phyloP scores from a whole-genome alignment of 805 yeast genomes.

The Candida jianshihensis region DNA sequence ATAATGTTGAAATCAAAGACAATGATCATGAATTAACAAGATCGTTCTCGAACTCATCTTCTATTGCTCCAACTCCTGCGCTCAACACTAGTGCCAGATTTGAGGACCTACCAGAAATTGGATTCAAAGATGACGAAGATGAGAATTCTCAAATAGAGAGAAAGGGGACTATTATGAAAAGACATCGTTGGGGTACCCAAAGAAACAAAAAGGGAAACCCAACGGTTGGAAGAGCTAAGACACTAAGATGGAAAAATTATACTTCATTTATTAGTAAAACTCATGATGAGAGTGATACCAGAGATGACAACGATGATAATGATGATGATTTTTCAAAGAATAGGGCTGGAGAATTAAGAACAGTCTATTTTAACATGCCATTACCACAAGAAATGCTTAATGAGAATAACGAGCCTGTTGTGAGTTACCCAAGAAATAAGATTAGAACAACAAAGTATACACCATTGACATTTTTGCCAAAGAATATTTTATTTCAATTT shows the following conservation, averaged over 20 bases:
- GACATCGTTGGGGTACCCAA: conserved; percentile 90
- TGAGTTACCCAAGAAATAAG: conserved; percentile 76
- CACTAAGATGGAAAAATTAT: conserved; percentile 43
- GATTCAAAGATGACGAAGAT: neutral
- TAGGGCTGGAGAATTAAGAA: conserved; percentile 36
- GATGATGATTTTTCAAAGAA: conserved; percentile 27
- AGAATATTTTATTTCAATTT: conserved; percentile 73
- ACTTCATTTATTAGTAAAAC: conserved; percentile 20
- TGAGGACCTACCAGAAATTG: conserved; percentile 14
- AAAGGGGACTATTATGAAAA: conserved; percentile 51
- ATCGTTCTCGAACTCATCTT: conserved; percentile 13
- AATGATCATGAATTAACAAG: conserved; percentile 12
- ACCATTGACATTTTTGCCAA: conserved; percentile 82
- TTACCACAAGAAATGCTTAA: conserved; percentile 54
- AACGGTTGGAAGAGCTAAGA: conserved; percentile 48
- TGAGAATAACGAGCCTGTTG: conserved; percentile 52
- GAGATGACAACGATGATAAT: conserved; percentile 24
- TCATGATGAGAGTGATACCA: conserved; percentile 24
- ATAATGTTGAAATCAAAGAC: conserved; percentile 13
- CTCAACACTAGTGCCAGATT: conserved; percentile 18
- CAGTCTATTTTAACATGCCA: conserved; percentile 51
- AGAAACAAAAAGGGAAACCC: conserved; percentile 70
- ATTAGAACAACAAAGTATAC: conserved; percentile 94
- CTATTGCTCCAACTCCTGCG: conserved; percentile 21
- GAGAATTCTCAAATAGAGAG: no score